Conservation (phyloP, 1,284 basidiomycete species). For the Tilletia indica region DNA sequence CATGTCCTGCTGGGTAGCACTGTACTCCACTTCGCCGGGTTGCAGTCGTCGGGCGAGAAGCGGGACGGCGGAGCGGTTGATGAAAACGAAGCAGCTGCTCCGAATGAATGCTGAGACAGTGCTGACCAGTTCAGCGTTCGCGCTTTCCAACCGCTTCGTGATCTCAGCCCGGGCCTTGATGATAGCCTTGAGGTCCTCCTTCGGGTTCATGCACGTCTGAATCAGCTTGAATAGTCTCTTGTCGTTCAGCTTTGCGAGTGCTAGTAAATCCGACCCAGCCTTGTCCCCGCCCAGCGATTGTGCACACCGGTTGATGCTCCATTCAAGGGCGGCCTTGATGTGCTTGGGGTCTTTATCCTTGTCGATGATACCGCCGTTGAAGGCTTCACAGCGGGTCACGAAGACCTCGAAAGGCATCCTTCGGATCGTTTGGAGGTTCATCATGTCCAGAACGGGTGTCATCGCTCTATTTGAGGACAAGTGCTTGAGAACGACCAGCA, state of each 20-base stretch:
- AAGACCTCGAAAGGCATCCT: slow-evolving; percentile 28
- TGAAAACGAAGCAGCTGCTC: slow-evolving; percentile 68
- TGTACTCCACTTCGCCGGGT: slow-evolving; percentile 15
- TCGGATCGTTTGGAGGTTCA: slow-evolving; percentile 12
- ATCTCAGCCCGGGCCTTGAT: slow-evolving; percentile 63
- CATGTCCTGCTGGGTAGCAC: slow-evolving; percentile 18
- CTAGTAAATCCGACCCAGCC: slow-evolving; percentile 72
- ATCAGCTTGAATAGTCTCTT: slow-evolving; percentile 79
- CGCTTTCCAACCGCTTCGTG: slow-evolving; percentile 34
- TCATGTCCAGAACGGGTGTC: slow-evolving; percentile 32
- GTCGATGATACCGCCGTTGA: slow-evolving; percentile 70
- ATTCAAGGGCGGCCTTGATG: slow-evolving; percentile 40
- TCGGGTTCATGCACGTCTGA: slow-evolving; percentile 75
- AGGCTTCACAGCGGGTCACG: slow-evolving; percentile 43
- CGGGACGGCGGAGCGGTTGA: slow-evolving; percentile 82
- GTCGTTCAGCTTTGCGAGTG: slow-evolving; percentile 85
- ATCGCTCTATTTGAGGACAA: slow-evolving; percentile 62
- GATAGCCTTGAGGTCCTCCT: slow-evolving; percentile 76
- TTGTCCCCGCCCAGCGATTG: slow-evolving; percentile 62
- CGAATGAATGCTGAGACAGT: slow-evolving; percentile 76
- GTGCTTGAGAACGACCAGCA: slow-evolving; percentile 72
- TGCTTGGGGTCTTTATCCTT: slow-evolving; percentile 65
- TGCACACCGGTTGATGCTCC: slow-evolving; percentile 29
- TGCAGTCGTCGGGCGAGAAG: slow-evolving; percentile 63
- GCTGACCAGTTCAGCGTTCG: slow-evolving; percentile 30